These are phyloP conservation scores for Rhinocladiella mackenziei DNA, from an alignment of 2,329 filamentous ascomycete species.

Conservation along the genomic window DNA sequence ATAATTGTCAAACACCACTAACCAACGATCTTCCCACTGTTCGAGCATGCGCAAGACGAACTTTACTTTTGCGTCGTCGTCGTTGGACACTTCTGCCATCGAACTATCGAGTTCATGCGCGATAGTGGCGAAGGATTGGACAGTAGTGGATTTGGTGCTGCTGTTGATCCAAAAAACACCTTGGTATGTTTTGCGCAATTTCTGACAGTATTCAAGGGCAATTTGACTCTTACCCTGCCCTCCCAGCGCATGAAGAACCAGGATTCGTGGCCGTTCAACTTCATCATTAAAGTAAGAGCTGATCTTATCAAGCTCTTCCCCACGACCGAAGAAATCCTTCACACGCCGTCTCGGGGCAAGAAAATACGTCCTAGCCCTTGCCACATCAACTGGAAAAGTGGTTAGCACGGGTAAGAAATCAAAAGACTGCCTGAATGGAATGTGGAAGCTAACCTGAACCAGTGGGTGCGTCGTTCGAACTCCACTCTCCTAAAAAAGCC, in stretches of 20 bases:
- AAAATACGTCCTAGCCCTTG: too few relatives aligned
- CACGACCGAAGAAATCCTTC: slow-evolving; percentile 3
- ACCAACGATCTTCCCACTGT: slow-evolving; percentile 6
- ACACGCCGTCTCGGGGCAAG: neutral
- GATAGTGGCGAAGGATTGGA: neutral
- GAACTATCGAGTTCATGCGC: neutral
- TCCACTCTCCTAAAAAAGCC: too few relatives aligned
- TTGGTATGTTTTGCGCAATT: slow-evolving; percentile 2
- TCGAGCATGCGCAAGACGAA: slow-evolving; percentile 4
- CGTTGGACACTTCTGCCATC: neutral
- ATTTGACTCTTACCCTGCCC: slow-evolving; percentile 11
- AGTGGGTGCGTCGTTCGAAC: too few relatives aligned
- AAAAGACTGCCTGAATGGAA: too few relatives aligned
- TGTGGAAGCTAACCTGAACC: too few relatives aligned
- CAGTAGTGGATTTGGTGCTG: slow-evolving; percentile 5
- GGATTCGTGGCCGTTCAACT: slow-evolving; percentile 3
- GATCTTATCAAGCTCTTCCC: slow-evolving; percentile 3
- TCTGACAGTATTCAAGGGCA: slow-evolving; percentile 8
- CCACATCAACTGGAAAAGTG: too few relatives aligned
- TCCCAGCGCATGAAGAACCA: slow-evolving; percentile 8
- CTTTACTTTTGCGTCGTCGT: slow-evolving; percentile 2
- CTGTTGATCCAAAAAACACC: slow-evolving; percentile 8
- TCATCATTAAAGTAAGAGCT: slow-evolving; percentile 1
- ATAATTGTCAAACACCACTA: slow-evolving; percentile 10
- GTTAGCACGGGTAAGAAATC: too few relatives aligned